Evolutionary conservation across 148 eudicot genomes (phyloP).

Genomic region (Silene uniflora): DNA sequence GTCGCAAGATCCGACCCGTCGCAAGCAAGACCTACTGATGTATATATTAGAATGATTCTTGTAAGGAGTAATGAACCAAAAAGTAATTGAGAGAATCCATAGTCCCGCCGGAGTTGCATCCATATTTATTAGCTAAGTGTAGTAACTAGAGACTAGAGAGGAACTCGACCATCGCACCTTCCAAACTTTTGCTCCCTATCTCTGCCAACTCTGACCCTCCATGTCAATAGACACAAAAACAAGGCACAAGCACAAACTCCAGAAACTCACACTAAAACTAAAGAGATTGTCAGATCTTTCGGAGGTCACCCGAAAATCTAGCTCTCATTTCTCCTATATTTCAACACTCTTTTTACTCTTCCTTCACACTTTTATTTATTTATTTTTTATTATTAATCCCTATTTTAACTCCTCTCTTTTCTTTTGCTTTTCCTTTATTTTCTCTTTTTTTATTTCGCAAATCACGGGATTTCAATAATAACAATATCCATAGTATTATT

Average conservation of each 20-base stretch:
- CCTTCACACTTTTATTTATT: not conserved
- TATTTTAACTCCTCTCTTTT: not conserved
- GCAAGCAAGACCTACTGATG: too few species aligned
- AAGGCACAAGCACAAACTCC: not conserved
- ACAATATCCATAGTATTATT: not conserved
- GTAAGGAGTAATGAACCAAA: too few species aligned
- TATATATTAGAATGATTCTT: too few species aligned
- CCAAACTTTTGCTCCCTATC: not conserved
- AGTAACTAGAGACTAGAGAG: too few species aligned
- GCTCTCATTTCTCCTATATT: not conserved
- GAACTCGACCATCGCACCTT: not conserved
- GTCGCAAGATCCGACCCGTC: too few species aligned
- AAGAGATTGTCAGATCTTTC: conserved; percentile 15
- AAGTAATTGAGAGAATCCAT: too few species aligned
- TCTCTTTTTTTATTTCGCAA: not conserved
- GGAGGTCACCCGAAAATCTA: not conserved
- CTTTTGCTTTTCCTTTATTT: conserved; percentile 3
- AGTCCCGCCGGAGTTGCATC: too few species aligned
- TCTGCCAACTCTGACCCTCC: not conserved
- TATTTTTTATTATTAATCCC: not conserved
- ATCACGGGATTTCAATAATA: not conserved
- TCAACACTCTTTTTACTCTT: not conserved
- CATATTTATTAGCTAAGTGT: too few species aligned
- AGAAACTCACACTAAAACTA: not conserved
- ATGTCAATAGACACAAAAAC: not conserved